Evolutionary conservation across 2,329 filamentous ascomycete genomes (phyloP).

Genomic region (Clonostachys solani): DNA sequence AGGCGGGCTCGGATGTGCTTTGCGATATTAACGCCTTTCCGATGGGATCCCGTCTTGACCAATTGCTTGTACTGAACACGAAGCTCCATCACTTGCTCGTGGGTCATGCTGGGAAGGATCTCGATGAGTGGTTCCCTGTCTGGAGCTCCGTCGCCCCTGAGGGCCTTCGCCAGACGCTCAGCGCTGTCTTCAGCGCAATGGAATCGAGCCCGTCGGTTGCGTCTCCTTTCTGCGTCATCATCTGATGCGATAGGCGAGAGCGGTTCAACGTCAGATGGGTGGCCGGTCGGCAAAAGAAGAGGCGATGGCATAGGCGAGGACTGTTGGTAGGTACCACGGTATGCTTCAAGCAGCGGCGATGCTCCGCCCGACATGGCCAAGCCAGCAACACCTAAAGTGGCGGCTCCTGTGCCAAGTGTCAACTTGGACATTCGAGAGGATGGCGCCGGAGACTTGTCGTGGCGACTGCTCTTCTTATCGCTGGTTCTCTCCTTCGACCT

Average conservation of each 20-base stretch:
- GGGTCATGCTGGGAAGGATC: conserved; percentile 77
- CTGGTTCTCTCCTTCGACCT: too few species aligned
- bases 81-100: conserved; percentile 83
- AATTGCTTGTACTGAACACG: conserved; percentile 87
- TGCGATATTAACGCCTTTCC: conserved; percentile 77
- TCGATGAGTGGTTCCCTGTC: conserved; percentile 72
- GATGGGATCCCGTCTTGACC: conserved; percentile 71
- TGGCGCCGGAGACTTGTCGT: conserved; percentile 42
- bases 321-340: conserved; percentile 89
- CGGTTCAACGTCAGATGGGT: conserved; percentile 44
- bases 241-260: conserved; percentile 50
- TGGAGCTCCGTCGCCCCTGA: conserved; percentile 61
- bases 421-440: conserved; percentile 49
- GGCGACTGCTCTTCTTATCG: conserved; percentile 13
- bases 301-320: conserved; percentile 94
- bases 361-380: conserved; percentile 53
- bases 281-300: conserved; percentile 48
- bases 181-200: conserved; percentile 83
- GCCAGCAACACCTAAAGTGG: conserved; percentile 13
- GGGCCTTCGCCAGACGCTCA: conserved; percentile 67
- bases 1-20: conserved; percentile 77
- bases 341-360: conserved; percentile 86
- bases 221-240: conserved; percentile 33
- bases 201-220: conserved; percentile 64
- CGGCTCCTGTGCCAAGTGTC: conserved; percentile 35